Evolutionary conservation across 441 rosid genomes (phyloP), one percentile per base, ranked within the genome.

Genomic region (Brassica hybrid): DNA sequence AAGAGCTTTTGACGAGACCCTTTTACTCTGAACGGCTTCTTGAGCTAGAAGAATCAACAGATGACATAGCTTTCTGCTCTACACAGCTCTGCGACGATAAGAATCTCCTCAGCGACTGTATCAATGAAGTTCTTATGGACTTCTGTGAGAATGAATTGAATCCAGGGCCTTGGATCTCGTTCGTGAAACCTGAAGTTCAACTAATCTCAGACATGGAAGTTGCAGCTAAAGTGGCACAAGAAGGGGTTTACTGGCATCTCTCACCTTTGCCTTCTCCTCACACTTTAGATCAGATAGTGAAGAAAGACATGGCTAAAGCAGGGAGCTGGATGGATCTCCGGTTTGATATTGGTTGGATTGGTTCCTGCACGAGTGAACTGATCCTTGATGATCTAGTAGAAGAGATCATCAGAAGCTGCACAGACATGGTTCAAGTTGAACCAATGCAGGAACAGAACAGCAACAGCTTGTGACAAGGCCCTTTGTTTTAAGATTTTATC

Each of bases 311-410:
- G 93, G 85, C 88, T 10, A 96, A 81, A 79, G 64, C 81, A 61
- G 90, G 89, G 69, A 82, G 83, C 25, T 96, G 98, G 99, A 88
- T 91, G 96, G 92, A 92, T 85, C 88, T 88, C 57, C 85, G 83
- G 30, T 75, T 41, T 75, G 91, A 94, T 66, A 69, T 84, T 4
- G 91, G 87, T 76, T 78, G 84, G 32, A 80, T 90, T 61, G 84
- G 88, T 43, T 57, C 86, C 65, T 87, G 88, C 38, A 85, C 86
- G 69, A 83, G 87, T 67, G 93, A 93, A 67, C 80, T 80, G 69
- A 90, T 96, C 72, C 89, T 96, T 21, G 88, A 86, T 60, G 95
- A 92, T 48, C 76, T 96, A 79, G 75, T 93, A 68, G 92, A 88
- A 69, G 97, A 90, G 74, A 84, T 83, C 59, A 57, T 84, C 70